phyloP scores from a whole-genome alignment of 2,329 filamentous ascomycete species.

The Fusarium mangiferae region DNA sequence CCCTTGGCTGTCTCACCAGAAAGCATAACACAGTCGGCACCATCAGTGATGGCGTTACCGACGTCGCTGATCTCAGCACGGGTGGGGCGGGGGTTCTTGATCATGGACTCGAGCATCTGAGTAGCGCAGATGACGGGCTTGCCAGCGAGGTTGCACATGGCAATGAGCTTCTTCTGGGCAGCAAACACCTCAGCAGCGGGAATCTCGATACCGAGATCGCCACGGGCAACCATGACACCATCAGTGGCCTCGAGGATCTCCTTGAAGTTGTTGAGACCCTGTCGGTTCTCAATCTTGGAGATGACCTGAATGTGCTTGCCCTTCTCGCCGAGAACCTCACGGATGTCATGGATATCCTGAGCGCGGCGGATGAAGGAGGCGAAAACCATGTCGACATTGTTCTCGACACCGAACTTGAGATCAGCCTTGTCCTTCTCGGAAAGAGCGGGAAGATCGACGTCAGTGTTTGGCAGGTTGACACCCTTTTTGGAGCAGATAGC shows the following conservation, averaged over 20 bases:
- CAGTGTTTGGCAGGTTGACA: conserved; percentile 98
- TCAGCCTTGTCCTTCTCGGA: conserved; percentile 98
- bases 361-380: conserved; percentile 97
- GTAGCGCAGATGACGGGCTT: conserved; percentile 99
- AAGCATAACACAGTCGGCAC: conserved; percentile 99
- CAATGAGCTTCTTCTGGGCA: conserved; percentile 99
- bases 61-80: conserved; percentile 99
- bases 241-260: conserved; percentile 97
- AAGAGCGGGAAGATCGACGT: conserved; percentile 95
- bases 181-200: conserved; percentile 98
- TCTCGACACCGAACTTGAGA: conserved; percentile 95
- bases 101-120: conserved; percentile 99
- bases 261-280: conserved; percentile 99
- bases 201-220: conserved; percentile 96
- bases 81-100: conserved; percentile 98
- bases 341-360: conserved; percentile 92
- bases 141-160: conserved; percentile 99
- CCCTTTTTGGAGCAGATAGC: conserved; percentile 99
- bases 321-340: conserved; percentile 87
- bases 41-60: conserved; percentile 96
- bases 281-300: conserved; percentile 99
- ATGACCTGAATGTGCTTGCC: conserved; percentile 99
- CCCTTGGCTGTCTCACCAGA: conserved; percentile 99
- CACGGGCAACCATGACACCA: conserved; percentile 99
- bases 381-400: conserved; percentile 99